Base-by-base conservation (phyloP, 495 filamentous ascomycete genomes). In the Neurospora sp. region DNA sequence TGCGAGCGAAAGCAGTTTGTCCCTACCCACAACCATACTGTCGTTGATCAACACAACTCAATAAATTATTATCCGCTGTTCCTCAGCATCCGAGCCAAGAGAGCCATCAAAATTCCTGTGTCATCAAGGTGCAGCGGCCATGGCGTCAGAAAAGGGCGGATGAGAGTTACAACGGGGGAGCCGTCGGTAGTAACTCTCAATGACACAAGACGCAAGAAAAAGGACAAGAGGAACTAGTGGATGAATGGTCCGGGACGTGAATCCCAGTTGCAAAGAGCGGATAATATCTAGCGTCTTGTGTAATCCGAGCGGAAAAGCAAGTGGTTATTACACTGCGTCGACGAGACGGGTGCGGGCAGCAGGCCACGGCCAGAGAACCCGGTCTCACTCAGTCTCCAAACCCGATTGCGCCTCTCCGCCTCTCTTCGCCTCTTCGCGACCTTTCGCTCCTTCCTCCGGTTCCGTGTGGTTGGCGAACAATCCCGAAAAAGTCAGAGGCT, bases 1-100 rank as follows among this genome's bases (percentile, higher is more conserved):
- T 76, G 78, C 80, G 73, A 78, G 35, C 18, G 75, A 78, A 31
- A 80, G 77, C 76, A 82, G 75, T 74, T 75, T 75, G 39, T 69
- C 72, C 73, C 71, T 74, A 37, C 74, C 73, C 48, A 70, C 75
- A 72, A 80, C 77, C 79, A 82, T 82, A 46, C 71, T 79, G 73
- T 72, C 27, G 20, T 53, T 39, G 70, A 10, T 71, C 69, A 70
- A 69, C 65, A 31, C 31, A 70, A 39, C 22, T 42, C 48, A 44
- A 70, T 11, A 10, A 6, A 37, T 44, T 40, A 65, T 65, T 35
- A 38, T 72, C 70, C 59, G 35, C 72, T 71, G 71, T 69, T 69
- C 59, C 72, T 39, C 40, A 69, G 71, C 53, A 77, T 75, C 68
- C 71, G 71, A 65, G 44, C 69, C 39, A 46, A 37, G 6, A 39